These are phyloP conservation scores for Paramecium pentaurelia DNA, from an alignment of 73 alveolate species.

Conservation along the genomic window DNA sequence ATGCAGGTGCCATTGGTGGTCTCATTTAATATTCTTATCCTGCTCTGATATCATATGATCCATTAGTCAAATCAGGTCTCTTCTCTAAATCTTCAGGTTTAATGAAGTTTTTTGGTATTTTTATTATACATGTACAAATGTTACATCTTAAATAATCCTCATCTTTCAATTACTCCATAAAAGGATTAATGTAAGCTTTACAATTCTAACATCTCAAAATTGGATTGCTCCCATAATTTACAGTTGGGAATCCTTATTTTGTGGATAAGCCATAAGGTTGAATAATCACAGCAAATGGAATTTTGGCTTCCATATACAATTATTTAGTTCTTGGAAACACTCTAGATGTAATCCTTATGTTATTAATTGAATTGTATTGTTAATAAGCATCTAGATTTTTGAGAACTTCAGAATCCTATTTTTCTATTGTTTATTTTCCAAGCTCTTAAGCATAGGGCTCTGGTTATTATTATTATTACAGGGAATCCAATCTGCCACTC, in stretches of 20 bases:
- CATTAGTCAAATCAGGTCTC: constrained; percentile 81
- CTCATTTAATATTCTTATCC: constrained; percentile 73
- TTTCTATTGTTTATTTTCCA: neutral
- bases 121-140: constrained; percentile 75
- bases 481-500: neutral
- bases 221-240: constrained; percentile 64
- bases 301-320: neutral
- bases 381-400: neutral
- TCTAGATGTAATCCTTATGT: neutral
- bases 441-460: neutral
- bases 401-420: neutral
- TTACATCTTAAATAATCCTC: constrained; percentile 87
- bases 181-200: constrained; percentile 93
- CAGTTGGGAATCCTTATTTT: constrained; percentile 69
- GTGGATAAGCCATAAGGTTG: constrained; percentile 31
- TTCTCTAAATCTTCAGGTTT: constrained; percentile 73
- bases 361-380: neutral
- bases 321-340: neutral
- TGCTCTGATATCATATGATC: constrained; percentile 85
- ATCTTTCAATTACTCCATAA: constrained; percentile 74
- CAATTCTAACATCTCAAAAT: constrained; percentile 92
- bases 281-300: constrained; percentile 45
- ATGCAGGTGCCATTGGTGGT: constrained; percentile 93
- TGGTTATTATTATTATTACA: neutral
- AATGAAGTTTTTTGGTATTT: constrained; percentile 50